Evolutionary conservation across 768 basidiomycete genomes (phyloP).

Genomic region (Boletellus emodensis): DNA sequence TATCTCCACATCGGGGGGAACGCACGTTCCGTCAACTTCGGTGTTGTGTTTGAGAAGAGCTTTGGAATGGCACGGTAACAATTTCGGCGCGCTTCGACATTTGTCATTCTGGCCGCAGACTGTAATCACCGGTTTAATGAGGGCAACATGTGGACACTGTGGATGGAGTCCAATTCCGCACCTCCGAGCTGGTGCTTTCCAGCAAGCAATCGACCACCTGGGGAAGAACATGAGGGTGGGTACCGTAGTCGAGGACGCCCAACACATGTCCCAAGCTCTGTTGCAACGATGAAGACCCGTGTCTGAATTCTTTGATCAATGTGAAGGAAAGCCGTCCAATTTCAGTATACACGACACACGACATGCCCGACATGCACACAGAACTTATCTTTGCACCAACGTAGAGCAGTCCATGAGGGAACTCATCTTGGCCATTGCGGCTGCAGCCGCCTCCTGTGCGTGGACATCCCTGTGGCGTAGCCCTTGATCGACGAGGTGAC

Average conservation of each 20-base stretch:
- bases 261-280: constrained; percentile 72
- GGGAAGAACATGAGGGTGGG: constrained; percentile 50
- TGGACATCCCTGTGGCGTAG: constrained; percentile 59
- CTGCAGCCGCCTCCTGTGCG: constrained; percentile 77
- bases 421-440: constrained; percentile 67
- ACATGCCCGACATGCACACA: constrained; percentile 10
- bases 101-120: constrained; percentile 35
- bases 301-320: constrained; percentile 59
- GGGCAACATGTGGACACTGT: constrained; percentile 20
- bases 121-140: constrained; percentile 23
- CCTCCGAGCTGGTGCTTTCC: constrained; percentile 51
- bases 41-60: constrained; percentile 44
- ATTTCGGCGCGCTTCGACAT: constrained; percentile 59
- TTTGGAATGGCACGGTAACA: constrained; percentile 44
- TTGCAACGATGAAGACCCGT: constrained; percentile 51
- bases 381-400: constrained; percentile 71
- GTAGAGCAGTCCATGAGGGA: constrained; percentile 59
- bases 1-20: constrained; percentile 11
- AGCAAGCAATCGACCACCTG: constrained; percentile 57
- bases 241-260: constrained; percentile 63
- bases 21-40: constrained; percentile 45
- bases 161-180: constrained; percentile 31
- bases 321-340: constrained; percentile 34
- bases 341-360: constrained; percentile 13
- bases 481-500: constrained; percentile 61